phyloP scores from a whole-genome alignment of 2,329 filamentous ascomycete genomes.

The Aplosporella prunicola region DNA sequence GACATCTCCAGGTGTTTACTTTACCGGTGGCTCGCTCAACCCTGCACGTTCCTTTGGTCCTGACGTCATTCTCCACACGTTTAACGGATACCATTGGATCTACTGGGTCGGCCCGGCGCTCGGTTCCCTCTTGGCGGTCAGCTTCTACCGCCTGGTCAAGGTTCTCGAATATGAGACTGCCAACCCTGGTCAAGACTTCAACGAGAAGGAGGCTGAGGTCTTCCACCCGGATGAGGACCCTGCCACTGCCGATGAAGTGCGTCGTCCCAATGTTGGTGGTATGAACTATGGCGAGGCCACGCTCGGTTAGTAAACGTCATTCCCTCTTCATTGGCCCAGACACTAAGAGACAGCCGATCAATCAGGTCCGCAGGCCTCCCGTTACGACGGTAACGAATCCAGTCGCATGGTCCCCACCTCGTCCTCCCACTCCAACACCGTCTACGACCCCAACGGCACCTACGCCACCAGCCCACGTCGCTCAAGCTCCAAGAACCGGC shows the following conservation, averaged over 20 bases:
- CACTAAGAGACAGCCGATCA: too few relatives aligned
- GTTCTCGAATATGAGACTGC: slow-evolving; percentile 42
- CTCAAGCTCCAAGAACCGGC: too few relatives aligned
- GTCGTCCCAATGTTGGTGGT: not conserved
- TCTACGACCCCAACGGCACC: too few relatives aligned
- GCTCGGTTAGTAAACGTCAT: too few relatives aligned
- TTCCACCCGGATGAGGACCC: slow-evolving; percentile 28
- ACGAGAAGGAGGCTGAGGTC: slow-evolving; percentile 32
- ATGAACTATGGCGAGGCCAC: too few relatives aligned
- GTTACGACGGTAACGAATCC: too few relatives aligned
- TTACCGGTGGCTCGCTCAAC: slow-evolving; percentile 40
- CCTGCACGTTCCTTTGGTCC: slow-evolving; percentile 42
- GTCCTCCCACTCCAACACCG: too few relatives aligned
- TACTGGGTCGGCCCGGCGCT: slow-evolving; percentile 43
- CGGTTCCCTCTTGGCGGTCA: slow-evolving; percentile 36
- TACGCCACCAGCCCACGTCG: too few relatives aligned
- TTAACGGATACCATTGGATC: slow-evolving; percentile 41
- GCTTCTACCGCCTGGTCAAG: slow-evolving; percentile 43
- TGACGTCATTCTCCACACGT: slow-evolving; percentile 33
- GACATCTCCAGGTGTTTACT: slow-evolving; percentile 30
- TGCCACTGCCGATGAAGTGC: slow-evolving; percentile 5
- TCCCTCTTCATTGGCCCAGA: too few relatives aligned
- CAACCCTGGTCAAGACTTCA: slow-evolving; percentile 39
- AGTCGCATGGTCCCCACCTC: too few relatives aligned
- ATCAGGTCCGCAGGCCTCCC: too few relatives aligned